Conservation (phyloP, 768 basidiomycete species). For the Boletellus emodensis region DNA sequence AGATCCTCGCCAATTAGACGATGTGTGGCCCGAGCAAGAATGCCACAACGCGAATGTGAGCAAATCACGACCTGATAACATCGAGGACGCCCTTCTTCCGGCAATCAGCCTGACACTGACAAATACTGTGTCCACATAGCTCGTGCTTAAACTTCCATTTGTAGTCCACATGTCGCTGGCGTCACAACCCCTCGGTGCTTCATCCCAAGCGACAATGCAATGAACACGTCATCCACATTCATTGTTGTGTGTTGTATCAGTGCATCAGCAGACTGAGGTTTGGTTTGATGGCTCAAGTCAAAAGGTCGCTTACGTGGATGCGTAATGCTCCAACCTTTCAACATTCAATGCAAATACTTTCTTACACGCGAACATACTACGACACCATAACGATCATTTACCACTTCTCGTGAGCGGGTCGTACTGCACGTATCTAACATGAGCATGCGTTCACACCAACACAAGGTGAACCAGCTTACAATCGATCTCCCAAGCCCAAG, state of each 20-base stretch:
- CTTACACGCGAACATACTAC: background rate
- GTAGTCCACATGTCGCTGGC: background rate
- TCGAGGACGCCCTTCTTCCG: too few relatives aligned
- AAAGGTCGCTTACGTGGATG: background rate
- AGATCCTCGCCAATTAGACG: too few relatives aligned
- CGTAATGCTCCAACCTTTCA: background rate
- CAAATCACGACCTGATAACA: too few relatives aligned
- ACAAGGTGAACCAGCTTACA: conserved; percentile 39
- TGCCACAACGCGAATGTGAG: too few relatives aligned
- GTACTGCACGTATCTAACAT: conserved; percentile 29
- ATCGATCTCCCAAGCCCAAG: conserved; percentile 80
- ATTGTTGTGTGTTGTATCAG: background rate
- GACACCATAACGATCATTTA: conserved; percentile 17
- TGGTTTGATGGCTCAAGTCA: background rate
- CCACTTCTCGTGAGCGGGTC: conserved; percentile 54
- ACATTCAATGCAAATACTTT: background rate
- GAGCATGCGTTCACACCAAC: background rate
- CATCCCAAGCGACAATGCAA: background rate
- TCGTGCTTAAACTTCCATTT: background rate
- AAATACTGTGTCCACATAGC: background rate
- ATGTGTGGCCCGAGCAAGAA: too few relatives aligned
- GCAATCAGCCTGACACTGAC: too few relatives aligned
- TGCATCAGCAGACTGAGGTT: background rate
- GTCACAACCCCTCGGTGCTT: background rate
- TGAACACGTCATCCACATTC: background rate